Evolutionary conservation across 345 rosid genomes (phyloP).

Genomic region (Turritis glabra): DNA sequence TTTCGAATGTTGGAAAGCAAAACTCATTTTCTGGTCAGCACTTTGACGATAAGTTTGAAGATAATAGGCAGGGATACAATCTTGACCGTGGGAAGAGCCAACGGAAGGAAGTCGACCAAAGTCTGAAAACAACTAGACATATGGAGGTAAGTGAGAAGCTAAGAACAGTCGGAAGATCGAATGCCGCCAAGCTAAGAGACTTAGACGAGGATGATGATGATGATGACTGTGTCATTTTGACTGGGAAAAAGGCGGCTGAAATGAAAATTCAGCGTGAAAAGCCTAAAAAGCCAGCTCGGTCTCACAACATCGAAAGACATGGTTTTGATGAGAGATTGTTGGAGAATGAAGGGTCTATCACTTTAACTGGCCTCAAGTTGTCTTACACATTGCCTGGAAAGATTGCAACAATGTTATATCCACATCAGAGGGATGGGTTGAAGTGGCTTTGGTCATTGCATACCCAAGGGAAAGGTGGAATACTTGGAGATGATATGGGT

Average conservation of each 20-base stretch:
- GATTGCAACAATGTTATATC: conserved; percentile 69
- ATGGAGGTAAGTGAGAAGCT: conserved; percentile 40
- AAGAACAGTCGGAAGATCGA: conserved; percentile 46
- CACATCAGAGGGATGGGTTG: conserved; percentile 88
- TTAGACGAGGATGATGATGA: conserved; percentile 45
- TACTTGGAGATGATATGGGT: conserved; percentile 98
- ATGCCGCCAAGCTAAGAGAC: conserved; percentile 38
- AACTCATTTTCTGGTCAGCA: conserved; percentile 33
- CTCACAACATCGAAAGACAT: conserved; percentile 38
- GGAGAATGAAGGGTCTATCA: conserved; percentile 52
- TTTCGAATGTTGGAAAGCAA: conserved; percentile 23
- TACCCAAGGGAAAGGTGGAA: conserved; percentile 90
- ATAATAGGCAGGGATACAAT: conserved; percentile 5
- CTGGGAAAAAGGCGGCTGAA: conserved; percentile 36
- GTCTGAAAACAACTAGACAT: conserved; percentile 39
- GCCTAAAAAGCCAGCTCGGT: conserved; percentile 35
- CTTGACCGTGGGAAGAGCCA: conserved; percentile 34
- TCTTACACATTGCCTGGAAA: conserved; percentile 56
- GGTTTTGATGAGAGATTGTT: conserved; percentile 41
- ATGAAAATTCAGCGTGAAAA: conserved; percentile 31
- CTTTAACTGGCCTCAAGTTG: conserved; percentile 50
- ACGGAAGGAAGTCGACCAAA: conserved; percentile 31
- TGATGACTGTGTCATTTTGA: conserved; percentile 50
- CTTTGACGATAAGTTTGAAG: conserved; percentile 41
- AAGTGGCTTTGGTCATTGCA: conserved; percentile 97